These are phyloP conservation scores for Parafenestella ontariensis DNA, from an alignment of 2,329 filamentous ascomycete genomes.

Conservation along the genomic window DNA sequence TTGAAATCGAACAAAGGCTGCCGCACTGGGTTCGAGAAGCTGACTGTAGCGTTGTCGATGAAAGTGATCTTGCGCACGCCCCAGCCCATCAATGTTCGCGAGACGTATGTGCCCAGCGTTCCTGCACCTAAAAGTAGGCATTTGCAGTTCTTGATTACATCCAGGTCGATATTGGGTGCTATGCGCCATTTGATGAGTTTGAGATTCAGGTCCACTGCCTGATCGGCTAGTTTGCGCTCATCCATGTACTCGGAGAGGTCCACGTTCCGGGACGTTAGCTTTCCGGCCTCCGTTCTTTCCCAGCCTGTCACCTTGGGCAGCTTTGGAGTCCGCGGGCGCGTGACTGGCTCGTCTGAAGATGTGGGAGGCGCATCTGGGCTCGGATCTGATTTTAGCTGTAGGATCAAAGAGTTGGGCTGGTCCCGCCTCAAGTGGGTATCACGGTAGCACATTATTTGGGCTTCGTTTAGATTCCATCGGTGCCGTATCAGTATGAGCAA, in stretches of 20 bases:
- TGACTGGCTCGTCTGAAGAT: conserved; percentile 18
- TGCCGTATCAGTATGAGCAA: conserved; percentile 83
- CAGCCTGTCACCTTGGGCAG: conserved; percentile 95
- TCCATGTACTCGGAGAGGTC: conserved; percentile 95
- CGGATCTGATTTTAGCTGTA: conserved; percentile 55
- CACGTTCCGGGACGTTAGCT: conserved; percentile 77
- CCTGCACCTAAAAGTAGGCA: conserved; percentile 92
- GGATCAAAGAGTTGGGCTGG: conserved; percentile 79
- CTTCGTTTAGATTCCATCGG: conserved; percentile 76
- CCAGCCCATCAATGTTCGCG: conserved; percentile 91
- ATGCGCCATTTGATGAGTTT: conserved; percentile 99
- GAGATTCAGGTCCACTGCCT: conserved; percentile 93
- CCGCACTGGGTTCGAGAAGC: conserved; percentile 94
- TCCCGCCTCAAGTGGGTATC: conserved; percentile 81
- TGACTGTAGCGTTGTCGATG: conserved; percentile 90
- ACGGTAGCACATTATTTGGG: conserved; percentile 88
- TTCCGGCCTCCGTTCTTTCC: conserved; percentile 83
- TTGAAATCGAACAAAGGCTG: conserved; percentile 91
- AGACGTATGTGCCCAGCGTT: conserved; percentile 92
- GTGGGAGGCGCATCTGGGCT: conserved; percentile 9
- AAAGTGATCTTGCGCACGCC: conserved; percentile 95
- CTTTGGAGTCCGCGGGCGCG: conserved; percentile 47
- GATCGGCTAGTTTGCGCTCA: conserved; percentile 83
- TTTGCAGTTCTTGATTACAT: conserved; percentile 85
- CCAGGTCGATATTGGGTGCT: conserved; percentile 84